phyloP scores from a whole-genome alignment of 2,329 filamentous ascomycete species.

The Aspergillus proliferans region DNA sequence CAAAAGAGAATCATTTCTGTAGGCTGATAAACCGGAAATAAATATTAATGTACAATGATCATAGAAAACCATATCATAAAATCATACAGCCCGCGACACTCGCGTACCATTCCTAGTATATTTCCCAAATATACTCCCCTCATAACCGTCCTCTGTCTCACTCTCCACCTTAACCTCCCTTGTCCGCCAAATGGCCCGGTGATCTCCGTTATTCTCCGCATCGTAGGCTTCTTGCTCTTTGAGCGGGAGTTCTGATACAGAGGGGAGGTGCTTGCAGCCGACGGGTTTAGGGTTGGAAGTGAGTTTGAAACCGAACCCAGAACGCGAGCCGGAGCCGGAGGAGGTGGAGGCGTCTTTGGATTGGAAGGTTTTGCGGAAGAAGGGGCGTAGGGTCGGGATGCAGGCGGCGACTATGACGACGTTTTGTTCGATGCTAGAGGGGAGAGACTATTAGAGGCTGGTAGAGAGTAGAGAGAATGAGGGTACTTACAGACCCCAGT shows the following conservation, averaged over 20 bases:
- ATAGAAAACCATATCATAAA: no score
- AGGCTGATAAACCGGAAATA: no score
- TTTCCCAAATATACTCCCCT: no score
- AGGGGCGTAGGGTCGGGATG: slow-evolving; percentile 20
- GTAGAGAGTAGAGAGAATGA: not conserved
- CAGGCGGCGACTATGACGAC: slow-evolving; percentile 25
- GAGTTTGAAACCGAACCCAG: not conserved
- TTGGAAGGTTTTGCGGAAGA: slow-evolving; percentile 18
- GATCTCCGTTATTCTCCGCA: slow-evolving; percentile 1
- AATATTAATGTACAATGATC: no score
- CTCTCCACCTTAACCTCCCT: slow-evolving; percentile 1
- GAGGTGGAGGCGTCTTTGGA: slow-evolving; percentile 1
- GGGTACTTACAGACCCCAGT: slow-evolving; percentile 14
- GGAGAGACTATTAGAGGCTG: not conserved
- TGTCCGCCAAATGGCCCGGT: slow-evolving; percentile 7
- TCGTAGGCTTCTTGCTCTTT: slow-evolving; percentile 1
- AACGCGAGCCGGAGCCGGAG: not conserved
- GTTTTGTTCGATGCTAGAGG: slow-evolving; percentile 20
- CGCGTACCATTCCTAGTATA: no score
- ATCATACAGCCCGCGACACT: no score
- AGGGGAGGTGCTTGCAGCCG: slow-evolving; percentile 1
- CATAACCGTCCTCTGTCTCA: not conserved
- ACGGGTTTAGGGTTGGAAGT: slow-evolving; percentile 1
- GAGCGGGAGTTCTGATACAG: slow-evolving; percentile 6
- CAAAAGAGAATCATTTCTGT: no score